Evolutionary conservation across 2,329 filamentous ascomycete genomes (phyloP), one percentile per base, ranked within the genome.

Genomic region (Talaromyces sp.): DNA sequence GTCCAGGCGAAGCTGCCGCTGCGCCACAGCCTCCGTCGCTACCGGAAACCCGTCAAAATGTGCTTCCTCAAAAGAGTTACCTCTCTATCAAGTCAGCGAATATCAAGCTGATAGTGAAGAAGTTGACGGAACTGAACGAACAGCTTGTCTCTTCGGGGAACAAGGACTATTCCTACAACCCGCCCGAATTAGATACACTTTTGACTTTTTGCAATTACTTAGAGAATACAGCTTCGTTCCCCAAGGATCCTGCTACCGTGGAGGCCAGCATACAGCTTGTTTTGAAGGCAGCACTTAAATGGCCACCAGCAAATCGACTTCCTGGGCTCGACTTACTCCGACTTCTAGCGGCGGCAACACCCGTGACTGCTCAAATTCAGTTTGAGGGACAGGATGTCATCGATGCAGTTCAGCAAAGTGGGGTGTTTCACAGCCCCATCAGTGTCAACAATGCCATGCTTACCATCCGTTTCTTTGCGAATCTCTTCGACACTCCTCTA

Each of bases 381-480:
- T 74, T 80, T 0, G 73, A 77, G 13, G 71, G 71, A 2, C 75
- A 80, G 31, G 86, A 83, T 36, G 76, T 92, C n/a, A 71, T 89
- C 3, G 75, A 81, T 7, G 74, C 78, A 1, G 75, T 97, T 6
- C 78, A 85, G 35, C 71, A 70, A 43, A 83, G 80, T 53, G 82
- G 74, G 1, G 79, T 85, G 1, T 84, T 87, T 55, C 80, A 84
- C 8, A 75, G 81, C 0, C 79, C 84, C 2, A 78, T 88, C 0
- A 85, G 85, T 37, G 81, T 87, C 55, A 97, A 97, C 73, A 91
- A 91, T 63, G 83, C 85, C 10, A 96, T 97, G 87, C 89, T 99
- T 79, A 86, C 88, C 0, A 80, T 91, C 11, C 88, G 94, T 3
- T 84, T 87, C 13, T 80, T 97, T 51, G 87, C 85, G 31, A 99